Evolutionary conservation across 164 flowering plant genomes (phyloP).

Genomic region (Buxus sempervirens): DNA sequence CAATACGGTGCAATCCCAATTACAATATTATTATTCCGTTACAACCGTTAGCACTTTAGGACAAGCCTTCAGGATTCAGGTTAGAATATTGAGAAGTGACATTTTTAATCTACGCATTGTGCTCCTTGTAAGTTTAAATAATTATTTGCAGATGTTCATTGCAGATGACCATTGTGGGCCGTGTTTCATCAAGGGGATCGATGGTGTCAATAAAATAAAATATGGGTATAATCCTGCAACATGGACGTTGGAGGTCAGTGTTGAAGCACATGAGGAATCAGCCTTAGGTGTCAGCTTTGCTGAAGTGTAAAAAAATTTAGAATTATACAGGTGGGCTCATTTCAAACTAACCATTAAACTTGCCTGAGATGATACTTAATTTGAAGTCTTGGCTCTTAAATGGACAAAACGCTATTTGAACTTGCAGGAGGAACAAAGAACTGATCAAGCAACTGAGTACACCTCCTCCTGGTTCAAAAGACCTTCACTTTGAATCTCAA

Average conservation of each 20-base stretch:
- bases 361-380: background rate
- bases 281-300: constrained; percentile 33
- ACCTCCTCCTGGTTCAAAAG: constrained; percentile 37
- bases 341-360: background rate
- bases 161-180: too few species aligned
- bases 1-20: too few species aligned
- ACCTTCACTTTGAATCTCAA: constrained; percentile 41
- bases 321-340: constrained; percentile 28
- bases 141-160: too few species aligned
- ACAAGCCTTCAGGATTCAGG: too few species aligned
- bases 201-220: constrained; percentile 34
- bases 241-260: constrained; percentile 44
- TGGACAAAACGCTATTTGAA: background rate
- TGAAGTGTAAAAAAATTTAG: constrained; percentile 31
- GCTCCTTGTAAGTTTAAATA: too few species aligned
- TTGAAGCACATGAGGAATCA: constrained; percentile 28
- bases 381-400: background rate
- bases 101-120: too few species aligned
- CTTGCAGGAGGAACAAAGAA: constrained; percentile 42
- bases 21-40: too few species aligned
- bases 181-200: constrained; percentile 7
- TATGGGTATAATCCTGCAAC: constrained; percentile 48
- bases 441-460: constrained; percentile 27
- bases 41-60: too few species aligned
- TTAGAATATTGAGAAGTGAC: too few species aligned